These are phyloP conservation scores for Vigna nakashimae DNA, from an alignment of 306 rosid genomes.

Conservation along the genomic window DNA sequence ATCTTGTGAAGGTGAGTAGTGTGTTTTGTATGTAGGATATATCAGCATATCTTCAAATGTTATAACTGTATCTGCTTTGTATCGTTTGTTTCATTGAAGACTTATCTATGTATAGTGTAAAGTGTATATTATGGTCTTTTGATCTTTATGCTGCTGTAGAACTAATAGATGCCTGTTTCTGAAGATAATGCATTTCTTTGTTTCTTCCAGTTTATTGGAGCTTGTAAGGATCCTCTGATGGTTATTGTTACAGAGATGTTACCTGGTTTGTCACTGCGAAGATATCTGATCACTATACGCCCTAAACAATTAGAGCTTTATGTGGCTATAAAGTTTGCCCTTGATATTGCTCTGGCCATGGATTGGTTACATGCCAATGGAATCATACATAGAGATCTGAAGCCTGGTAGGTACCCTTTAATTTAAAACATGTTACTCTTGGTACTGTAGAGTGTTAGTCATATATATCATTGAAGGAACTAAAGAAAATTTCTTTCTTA, in stretches of 20 bases:
- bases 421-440: background rate
- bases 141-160: background rate
- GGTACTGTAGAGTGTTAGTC: background rate
- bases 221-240: constrained; percentile 88
- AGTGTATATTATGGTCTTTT: constrained; percentile 4
- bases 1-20: constrained; percentile 75
- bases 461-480: background rate
- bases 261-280: constrained; percentile 91
- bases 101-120: background rate
- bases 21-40: background rate
- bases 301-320: constrained; percentile 63
- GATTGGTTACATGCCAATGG: constrained; percentile 91
- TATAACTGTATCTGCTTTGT: background rate
- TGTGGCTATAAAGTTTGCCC: constrained; percentile 68
- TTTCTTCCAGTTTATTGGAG: constrained; percentile 78
- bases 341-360: constrained; percentile 84
- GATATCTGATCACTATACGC: constrained; percentile 62
- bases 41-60: background rate
- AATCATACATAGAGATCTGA: constrained; percentile 87
- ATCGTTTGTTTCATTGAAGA: background rate
- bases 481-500: background rate
- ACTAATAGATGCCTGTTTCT: constrained; percentile 5
- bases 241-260: constrained; percentile 86
- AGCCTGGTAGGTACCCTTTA: constrained; percentile 82
- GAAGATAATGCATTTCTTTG: constrained; percentile 19